Percentiles rank a stretch among this genome's conserved stretches.
phyloP scores from a whole-genome alignment of 768 basidiomycete species.

The Coprinopsis marcescibilis region DNA sequence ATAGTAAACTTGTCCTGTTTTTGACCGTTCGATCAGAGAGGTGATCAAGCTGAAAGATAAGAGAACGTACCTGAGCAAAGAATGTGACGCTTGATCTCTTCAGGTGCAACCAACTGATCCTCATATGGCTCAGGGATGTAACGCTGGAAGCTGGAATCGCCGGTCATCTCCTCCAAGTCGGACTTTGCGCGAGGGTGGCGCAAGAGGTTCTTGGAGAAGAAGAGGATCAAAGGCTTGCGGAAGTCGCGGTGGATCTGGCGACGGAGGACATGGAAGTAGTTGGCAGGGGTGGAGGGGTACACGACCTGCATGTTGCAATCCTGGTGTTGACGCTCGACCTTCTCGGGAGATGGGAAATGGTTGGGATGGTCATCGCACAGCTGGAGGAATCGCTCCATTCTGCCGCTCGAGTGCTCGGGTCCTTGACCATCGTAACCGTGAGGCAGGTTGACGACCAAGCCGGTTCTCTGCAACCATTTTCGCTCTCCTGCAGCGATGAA shows the following conservation, averaged over 20 bases:
- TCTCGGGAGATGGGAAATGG: slow-evolving; percentile 80
- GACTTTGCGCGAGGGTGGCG: slow-evolving; percentile 94
- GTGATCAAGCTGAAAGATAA: background rate
- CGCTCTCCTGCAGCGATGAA: slow-evolving; percentile 97
- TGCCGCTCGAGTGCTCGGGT: slow-evolving; percentile 94
- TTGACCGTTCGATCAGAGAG: background rate
- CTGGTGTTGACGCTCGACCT: slow-evolving; percentile 92
- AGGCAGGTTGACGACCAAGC: slow-evolving; percentile 82
- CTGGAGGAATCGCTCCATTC: slow-evolving; percentile 95
- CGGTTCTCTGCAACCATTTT: slow-evolving; percentile 95
- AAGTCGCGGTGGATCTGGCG: slow-evolving; percentile 97
- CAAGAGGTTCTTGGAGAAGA: slow-evolving; percentile 96
- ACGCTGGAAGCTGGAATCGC: slow-evolving; percentile 87
- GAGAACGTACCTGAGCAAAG: slow-evolving; percentile 64
- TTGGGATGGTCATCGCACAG: slow-evolving; percentile 96
- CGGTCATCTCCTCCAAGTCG: slow-evolving; percentile 79
- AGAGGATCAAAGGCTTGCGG: slow-evolving; percentile 93
- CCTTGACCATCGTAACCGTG: slow-evolving; percentile 99
- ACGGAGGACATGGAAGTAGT: slow-evolving; percentile 97
- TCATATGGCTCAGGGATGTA: slow-evolving; percentile 87
- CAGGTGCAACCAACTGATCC: slow-evolving; percentile 57
- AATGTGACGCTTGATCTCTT: slow-evolving; percentile 88
- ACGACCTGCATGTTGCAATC: slow-evolving; percentile 99
- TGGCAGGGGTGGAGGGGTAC: slow-evolving; percentile 94
- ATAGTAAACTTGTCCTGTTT: slow-evolving; percentile 87